phyloP scores from a whole-genome alignment of 2,329 filamentous ascomycete genomes.

The Clarireedia monteithiana region DNA sequence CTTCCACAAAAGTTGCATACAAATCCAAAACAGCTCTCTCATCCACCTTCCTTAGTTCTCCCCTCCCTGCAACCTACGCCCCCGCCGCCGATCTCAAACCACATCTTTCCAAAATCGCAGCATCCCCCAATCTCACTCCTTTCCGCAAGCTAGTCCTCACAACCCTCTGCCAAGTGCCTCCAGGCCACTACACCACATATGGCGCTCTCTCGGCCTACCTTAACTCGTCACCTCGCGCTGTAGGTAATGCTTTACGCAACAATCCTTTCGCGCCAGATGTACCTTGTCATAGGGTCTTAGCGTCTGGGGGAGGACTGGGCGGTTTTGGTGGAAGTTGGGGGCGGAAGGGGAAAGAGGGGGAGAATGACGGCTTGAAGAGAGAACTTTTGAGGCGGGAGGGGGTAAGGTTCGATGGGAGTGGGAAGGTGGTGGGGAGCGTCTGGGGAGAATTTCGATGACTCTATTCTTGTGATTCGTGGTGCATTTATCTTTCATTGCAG shows the following conservation, averaged over 20 bases:
- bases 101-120: conserved; percentile 20
- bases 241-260: conserved; percentile 66
- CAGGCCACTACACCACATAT: conserved; percentile 71
- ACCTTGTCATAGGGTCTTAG: conserved; percentile 75
- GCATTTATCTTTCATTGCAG: neutral
- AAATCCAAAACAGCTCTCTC: neutral
- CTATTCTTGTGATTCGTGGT: neutral
- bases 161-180: conserved; percentile 68
- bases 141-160: conserved; percentile 62
- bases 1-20: neutral
- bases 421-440: conserved; percentile 46
- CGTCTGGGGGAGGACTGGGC: conserved; percentile 61
- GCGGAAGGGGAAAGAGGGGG: conserved; percentile 51
- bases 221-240: conserved; percentile 63
- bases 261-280: conserved; percentile 81
- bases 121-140: conserved; percentile 31
- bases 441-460: conserved; percentile 18
- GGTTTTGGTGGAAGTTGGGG: conserved; percentile 64
- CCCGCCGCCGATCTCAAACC: neutral
- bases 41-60: conserved; percentile 29
- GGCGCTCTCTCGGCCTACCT: conserved; percentile 61
- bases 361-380: conserved; percentile 54
- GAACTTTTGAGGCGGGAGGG: conserved; percentile 54
- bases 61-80: conserved; percentile 29
- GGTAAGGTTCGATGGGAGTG: conserved; percentile 52